Evolutionary conservation across 139 green algal genomes (phyloP), one percentile per base, ranked within the genome.

Genomic region (Tetradesmus obliquus): DNA sequence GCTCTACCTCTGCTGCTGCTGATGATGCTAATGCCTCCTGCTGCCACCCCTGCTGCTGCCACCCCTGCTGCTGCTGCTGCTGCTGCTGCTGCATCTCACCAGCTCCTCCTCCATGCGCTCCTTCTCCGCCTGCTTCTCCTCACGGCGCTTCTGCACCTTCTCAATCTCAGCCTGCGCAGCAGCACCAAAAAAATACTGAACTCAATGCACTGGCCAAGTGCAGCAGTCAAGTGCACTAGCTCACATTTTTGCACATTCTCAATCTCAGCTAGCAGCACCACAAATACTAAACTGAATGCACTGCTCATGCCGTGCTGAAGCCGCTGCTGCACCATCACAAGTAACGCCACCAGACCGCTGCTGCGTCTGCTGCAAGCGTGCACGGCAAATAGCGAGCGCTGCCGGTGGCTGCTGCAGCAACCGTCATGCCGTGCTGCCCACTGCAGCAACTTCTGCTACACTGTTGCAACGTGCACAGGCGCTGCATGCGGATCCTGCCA

Each of bases 71-170:
- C 66, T 24, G 17, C 66, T 24, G 13, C 66, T 74, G 66, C 66
- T 76, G 66, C 66, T 76, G 66, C 66, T 76, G 66, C 66, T 76
- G 66, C 66, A 10, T 6, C 86, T 90, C 53, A 96, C 95, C 92
- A 98, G 94, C 95, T 99, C 98, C 92, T 98, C 97, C 86, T 98
- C 97, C 90, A 96, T 94, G 45, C 95, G 92, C n/a, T 91, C 94
- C 57, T 96, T 96, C 94, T 99, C 97, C 51, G 91, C 91, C 92
- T 99, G 97, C 2, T 96, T 90, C 88, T 99, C 96, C 89, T 97
- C 96, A 53, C 97, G 94, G 9, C 97, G 94, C 94, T 97, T 96
- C 93, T 98, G 97, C 80, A 99, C 97, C 93, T 99, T 98, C 83
- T 98, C 96, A 76, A 99, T 98, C 95, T 99, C 98, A 82, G 86